A percentile compares a stretch with the other conserved stretches of the same genome.
phyloP scores from a whole-genome alignment of 2,329 filamentous ascomycete genomes.

The Daldinia sp. region DNA sequence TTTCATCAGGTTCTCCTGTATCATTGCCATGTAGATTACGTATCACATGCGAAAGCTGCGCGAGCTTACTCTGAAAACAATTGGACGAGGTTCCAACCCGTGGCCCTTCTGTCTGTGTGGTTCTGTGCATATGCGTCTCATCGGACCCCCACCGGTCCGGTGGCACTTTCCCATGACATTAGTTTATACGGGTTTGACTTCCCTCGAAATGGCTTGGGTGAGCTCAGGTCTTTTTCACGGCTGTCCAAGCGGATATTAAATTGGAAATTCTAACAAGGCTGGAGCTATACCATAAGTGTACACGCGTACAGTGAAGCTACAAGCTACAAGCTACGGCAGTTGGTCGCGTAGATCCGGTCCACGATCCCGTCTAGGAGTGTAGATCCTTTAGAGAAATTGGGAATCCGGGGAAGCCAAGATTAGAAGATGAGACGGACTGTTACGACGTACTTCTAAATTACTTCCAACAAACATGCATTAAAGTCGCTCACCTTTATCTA shows the following conservation, averaged over 20 bases:
- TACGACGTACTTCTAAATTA: no score
- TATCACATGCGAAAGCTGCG: neutral
- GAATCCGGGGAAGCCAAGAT: neutral
- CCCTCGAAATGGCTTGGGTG: neutral
- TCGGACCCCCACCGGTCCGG: conserved; percentile 13
- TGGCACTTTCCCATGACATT: neutral
- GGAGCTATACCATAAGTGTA: neutral
- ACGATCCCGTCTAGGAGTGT: neutral
- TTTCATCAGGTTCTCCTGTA: neutral
- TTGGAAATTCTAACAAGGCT: neutral
- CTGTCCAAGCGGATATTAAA: neutral
- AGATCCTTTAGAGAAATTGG: neutral
- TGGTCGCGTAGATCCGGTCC: neutral
- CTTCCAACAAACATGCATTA: neutral
- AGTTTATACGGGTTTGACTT: neutral
- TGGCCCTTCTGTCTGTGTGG: neutral
- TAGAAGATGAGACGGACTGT: neutral
- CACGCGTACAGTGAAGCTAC: no score
- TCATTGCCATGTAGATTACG: neutral
- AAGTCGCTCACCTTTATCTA: neutral
- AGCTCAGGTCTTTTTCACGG: neutral
- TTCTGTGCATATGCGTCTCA: neutral
- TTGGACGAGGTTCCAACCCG: neutral
- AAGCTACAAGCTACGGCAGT: neutral
- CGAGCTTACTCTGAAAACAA: neutral